Base-by-base conservation (phyloP, 2,329 filamentous ascomycete species). In the Cladophialophora exuberans region DNA sequence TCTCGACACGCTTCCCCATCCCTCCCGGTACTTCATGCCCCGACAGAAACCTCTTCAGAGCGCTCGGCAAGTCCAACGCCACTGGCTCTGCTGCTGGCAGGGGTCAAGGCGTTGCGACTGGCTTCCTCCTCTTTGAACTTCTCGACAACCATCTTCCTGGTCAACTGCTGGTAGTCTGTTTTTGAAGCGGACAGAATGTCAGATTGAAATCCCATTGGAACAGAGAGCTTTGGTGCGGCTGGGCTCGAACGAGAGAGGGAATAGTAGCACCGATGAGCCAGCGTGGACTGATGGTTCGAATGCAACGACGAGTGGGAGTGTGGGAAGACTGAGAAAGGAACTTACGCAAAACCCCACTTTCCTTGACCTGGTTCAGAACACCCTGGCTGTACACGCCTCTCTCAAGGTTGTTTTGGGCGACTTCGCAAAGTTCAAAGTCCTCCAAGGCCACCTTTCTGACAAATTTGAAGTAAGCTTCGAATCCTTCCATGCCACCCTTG, bases 361-460 rank as follows among this genome's bases (percentile, higher is more conserved):
- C 80, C 64, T 83, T 82, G 18, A 70, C 68, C 3, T 79, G 79
- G 61, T 83, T 83, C 56, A 83, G 66, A 7, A 83, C 75, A 0
- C 81, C 81, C 59, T 82, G 79, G 2, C 72, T 71, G 63, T 83
- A 83, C 2, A 83, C 73, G 0, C 81, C 80, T 17, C 72, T 74
- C 46, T 78, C 73, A 7, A 83, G 67, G 59, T 83, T 83, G 28
- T 70, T 68, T 63, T 83, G 81, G 1, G 80, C 78, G 46, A 76
- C 79, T 65, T 83, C 80, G 61, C 81, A 83, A 1, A 83, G 69
- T 65, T 83, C 80, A 57, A 75, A 82, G 54, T 83, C 80, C 57
- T 83, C 80, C 54, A 80, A 65, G 0, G 80, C 80, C 2, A 83
- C 81, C 57, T 80, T 79, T 2, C 80, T 70, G 3, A 82, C 79